A percentile compares a stretch with the other conserved stretches of the same genome.
phyloP scores from a whole-genome alignment of 345 rosid genomes.

The Salix udensis region DNA sequence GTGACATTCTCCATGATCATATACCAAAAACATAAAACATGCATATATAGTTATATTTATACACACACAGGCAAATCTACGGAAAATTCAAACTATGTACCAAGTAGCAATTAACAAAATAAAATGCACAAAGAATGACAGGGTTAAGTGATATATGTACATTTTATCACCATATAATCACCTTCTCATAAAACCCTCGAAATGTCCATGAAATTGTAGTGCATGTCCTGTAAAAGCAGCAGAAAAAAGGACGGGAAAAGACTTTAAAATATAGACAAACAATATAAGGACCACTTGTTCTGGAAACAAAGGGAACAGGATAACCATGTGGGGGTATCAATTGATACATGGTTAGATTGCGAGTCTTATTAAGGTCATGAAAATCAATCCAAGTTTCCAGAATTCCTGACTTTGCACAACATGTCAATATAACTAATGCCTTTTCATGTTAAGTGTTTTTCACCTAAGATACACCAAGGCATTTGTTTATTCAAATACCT shows the following conservation, averaged over 20 bases:
- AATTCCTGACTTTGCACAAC: not conserved
- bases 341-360: not conserved
- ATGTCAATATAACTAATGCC: not conserved
- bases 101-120: not conserved
- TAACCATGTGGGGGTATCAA: not conserved
- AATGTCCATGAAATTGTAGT: conserved; percentile 80
- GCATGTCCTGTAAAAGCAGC: conserved; percentile 48
- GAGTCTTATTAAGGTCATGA: not conserved
- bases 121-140: not conserved
- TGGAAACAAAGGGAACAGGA: not conserved
- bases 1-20: not conserved
- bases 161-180: conserved; percentile 15
- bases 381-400: not conserved
- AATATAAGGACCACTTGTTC: not conserved
- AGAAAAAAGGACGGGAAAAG: not conserved
- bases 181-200: conserved; percentile 78
- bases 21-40: not conserved
- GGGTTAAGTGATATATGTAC: not conserved
- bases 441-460: not conserved
- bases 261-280: not conserved
- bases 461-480: not conserved
- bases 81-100: not conserved
- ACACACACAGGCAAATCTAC: not conserved
- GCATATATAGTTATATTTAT: not conserved
- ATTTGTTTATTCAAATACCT: not conserved